A percentile compares a stretch with the other conserved stretches of the same genome.
Conservation (phyloP, 495 filamentous ascomycete genomes). For the Tricharina praecox region DNA sequence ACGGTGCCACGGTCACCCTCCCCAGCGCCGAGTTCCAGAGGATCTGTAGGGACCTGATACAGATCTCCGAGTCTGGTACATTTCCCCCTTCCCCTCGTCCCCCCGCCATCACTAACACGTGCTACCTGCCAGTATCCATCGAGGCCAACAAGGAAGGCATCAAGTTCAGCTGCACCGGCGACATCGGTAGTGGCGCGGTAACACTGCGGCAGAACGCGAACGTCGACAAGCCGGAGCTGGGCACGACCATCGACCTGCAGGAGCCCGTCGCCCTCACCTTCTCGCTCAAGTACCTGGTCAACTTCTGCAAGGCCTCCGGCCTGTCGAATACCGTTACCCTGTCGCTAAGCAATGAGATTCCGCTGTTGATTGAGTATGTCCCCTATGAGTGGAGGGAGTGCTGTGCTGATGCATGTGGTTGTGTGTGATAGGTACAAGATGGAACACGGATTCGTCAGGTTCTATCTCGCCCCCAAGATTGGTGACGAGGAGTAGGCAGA, state of each 20-base stretch:
- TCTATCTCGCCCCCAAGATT: slow-evolving; percentile 96
- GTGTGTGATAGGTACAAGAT: slow-evolving; percentile 45
- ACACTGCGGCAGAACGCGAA: slow-evolving; percentile 78
- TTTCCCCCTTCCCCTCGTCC: too few species aligned
- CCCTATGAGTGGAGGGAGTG: neutral
- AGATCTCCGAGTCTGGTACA: slow-evolving; percentile 84
- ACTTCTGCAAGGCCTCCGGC: slow-evolving; percentile 95
- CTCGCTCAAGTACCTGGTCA: slow-evolving; percentile 97
- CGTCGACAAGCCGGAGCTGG: slow-evolving; percentile 74
- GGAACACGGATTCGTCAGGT: slow-evolving; percentile 73
- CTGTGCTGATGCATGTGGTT: slow-evolving; percentile 7
- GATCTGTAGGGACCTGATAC: slow-evolving; percentile 81
- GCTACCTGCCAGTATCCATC: slow-evolving; percentile 88
- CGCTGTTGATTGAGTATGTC: slow-evolving; percentile 63
- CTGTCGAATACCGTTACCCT: slow-evolving; percentile 71
- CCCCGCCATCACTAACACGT: too few species aligned
- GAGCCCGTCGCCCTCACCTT: slow-evolving; percentile 94
- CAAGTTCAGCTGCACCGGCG: slow-evolving; percentile 84
- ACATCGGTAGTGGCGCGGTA: slow-evolving; percentile 89
- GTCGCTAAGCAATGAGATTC: slow-evolving; percentile 88
- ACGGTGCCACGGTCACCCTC: slow-evolving; percentile 80
- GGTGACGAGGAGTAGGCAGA: slow-evolving; percentile 90
- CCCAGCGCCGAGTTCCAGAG: slow-evolving; percentile 80
- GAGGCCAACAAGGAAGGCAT: slow-evolving; percentile 94
- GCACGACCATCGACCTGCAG: slow-evolving; percentile 73